Evolutionary conservation across 305 asterid species (phyloP), one percentile per base, ranked within the genome.

Genomic region (Andrographis paniculata): DNA sequence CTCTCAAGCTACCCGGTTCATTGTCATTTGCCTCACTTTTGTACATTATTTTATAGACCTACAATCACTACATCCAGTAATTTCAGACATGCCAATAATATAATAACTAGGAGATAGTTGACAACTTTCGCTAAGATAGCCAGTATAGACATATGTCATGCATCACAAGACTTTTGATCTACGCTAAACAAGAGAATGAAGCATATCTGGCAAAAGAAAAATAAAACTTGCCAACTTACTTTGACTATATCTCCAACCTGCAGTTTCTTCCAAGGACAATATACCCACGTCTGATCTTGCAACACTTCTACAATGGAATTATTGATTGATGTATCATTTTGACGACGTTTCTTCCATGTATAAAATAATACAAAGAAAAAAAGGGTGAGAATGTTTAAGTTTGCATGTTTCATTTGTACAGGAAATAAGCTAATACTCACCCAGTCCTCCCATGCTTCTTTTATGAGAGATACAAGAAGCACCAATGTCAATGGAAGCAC

Each of bases 371-470:
- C 49, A 53, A 37, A 50, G 16, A 45, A 62, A 52, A 65, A 21
- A 16, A 12, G 57, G 72, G 58, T 78, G 76, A 49, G n/a, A 51
- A 56, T 19, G 48, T 52, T 49, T 10, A 27, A 39, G 23, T 39
- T 45, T 50, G 40, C 41, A 56, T 42, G 36, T 52, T 66, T 42
- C 49, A 20, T 44, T 45, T 33, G 53, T 33, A 52, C 55, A 11
- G 33, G 37, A 35, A 49, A 55, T 7, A 31, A 31, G 27, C 51
- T 21, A 45, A 55, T 44, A 70, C 93, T 92, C 70, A 92, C 99
- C 99, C 97, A 92, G 55, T 92, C 99, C 76, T 92, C 99, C 97
- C 97, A 92, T 8, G 97, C 99, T 73, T 92, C 99, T 73, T 92
- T 92, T 58, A 82, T 21, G 60, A 92, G 92, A 69, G 99, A 87